Percentiles rank a stretch among this genome's conserved stretches.
These are phyloP conservation scores for Pholiota microspora DNA, from an alignment of 768 basidiomycete genomes.

Conservation along the genomic window DNA sequence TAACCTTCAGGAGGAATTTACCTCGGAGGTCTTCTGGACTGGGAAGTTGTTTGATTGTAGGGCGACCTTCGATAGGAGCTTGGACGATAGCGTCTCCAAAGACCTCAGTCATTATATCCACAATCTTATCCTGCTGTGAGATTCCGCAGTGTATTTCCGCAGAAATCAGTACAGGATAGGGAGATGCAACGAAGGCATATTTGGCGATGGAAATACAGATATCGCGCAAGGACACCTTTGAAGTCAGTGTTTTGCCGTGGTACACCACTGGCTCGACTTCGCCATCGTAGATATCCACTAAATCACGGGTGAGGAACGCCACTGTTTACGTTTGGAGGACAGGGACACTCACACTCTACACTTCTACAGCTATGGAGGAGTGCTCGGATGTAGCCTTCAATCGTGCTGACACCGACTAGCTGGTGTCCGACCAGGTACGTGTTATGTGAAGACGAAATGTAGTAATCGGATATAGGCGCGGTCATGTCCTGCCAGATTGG, in stretches of 20 bases:
- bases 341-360: constrained; percentile 77
- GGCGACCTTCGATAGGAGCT: constrained; percentile 38
- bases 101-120: constrained; percentile 42
- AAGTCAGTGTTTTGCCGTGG: constrained; percentile 90
- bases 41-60: constrained; percentile 59
- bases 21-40: constrained; percentile 87
- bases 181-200: constrained; percentile 92
- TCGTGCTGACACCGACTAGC: constrained; percentile 80
- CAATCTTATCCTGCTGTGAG: constrained; percentile 52
- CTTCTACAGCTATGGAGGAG: constrained; percentile 85
- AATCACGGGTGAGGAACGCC: constrained; percentile 31
- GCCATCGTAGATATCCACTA: constrained; percentile 93
- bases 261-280: constrained; percentile 85
- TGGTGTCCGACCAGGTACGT: constrained; percentile 88
- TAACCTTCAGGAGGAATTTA: constrained; percentile 77
- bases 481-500: constrained; percentile 84
- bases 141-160: constrained; percentile 91
- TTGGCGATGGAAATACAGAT: constrained; percentile 85
- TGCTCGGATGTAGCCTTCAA: constrained; percentile 90
- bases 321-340: constrained; percentile 32
- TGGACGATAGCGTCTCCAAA: constrained; percentile 44
- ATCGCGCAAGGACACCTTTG: constrained; percentile 79
- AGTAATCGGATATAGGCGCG: constrained; percentile 83
- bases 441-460: constrained; percentile 90
- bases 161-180: constrained; percentile 95